Base-by-base conservation (phyloP, 495 filamentous ascomycete genomes). In the Penicillium macrosclerotiorum region DNA sequence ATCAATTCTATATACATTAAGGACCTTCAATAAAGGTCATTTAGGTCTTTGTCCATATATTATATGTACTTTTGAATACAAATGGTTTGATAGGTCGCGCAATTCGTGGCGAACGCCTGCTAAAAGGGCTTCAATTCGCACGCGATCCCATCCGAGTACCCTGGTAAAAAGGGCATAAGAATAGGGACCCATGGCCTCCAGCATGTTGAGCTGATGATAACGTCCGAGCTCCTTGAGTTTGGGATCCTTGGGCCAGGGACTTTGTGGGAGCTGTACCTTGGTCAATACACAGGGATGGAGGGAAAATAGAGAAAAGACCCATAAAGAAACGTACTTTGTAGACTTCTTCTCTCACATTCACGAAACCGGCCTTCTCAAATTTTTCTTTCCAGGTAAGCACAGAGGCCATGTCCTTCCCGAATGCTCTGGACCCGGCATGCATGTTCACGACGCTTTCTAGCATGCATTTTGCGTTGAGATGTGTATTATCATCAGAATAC, bases 281-380 rank as follows among this genome's bases (percentile, higher is more conserved):
- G 25, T 58, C 5, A 46, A 42, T 12, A 48, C 24, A 8, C n/a
- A n/a, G n/a, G n/a, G n/a, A n/a, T n/a, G n/a, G n/a, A n/a, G 26
- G 5, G n/a, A 6, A 8, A 12, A 9, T 2, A 44, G 9, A 8
- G 13, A 2, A 20, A 1, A 8, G 34, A 39, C 48, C 4, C 0
- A 26, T 0, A 45, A 44, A 6, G 51, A 41, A 16, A 65, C 52
- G 34, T 59, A 71, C 69, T 67, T 65, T 70, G 52, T 58, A 64
- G 4, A 65, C 54, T 13, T 70, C 64, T 47, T 79, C 72, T 8
- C 48, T 49, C 17, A 83, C 71, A 40, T 81, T 75, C 12, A 69
- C 55, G 54, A 83, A 85, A 0, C 81, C 80, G 17, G 71, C 76
- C 5, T 73, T 74, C 20, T 72, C 65, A 39, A 80, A 64, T 49